phyloP scores from a whole-genome alignment of 805 yeast species.

The Cyberlindnera mrakii region DNA sequence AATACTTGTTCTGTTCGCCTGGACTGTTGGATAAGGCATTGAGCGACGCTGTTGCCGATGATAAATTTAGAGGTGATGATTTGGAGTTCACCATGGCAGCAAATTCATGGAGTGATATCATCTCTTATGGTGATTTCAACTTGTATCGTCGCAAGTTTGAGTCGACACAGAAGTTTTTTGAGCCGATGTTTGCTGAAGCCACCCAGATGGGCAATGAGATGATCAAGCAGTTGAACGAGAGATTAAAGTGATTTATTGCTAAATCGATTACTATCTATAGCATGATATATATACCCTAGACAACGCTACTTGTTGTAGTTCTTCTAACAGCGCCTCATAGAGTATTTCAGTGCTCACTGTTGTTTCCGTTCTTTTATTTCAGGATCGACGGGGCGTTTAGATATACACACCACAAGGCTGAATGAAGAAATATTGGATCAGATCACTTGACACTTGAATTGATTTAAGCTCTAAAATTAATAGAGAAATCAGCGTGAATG shows the following conservation, averaged over 20 bases:
- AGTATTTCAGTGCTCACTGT: too few relatives aligned
- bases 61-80: conserved; percentile 80
- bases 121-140: conserved; percentile 67
- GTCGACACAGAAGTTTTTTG: conserved; percentile 74
- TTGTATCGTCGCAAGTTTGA: conserved; percentile 70
- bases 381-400: too few relatives aligned
- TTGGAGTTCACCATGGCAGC: conserved; percentile 90
- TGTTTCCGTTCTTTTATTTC: too few relatives aligned
- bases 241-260: conserved; percentile 1
- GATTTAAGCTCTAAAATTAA: too few relatives aligned
- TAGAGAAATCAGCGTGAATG: too few relatives aligned
- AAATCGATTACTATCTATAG: background rate
- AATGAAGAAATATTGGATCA: too few relatives aligned
- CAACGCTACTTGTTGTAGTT: too few relatives aligned
- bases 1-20: conserved; percentile 82
- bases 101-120: conserved; percentile 76
- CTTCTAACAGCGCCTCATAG: too few relatives aligned
- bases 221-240: conserved; percentile 53
- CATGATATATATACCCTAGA: background rate
- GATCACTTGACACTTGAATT: too few relatives aligned
- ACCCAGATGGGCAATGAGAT: conserved; percentile 86
- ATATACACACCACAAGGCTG: too few relatives aligned
- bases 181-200: conserved; percentile 85
- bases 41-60: conserved; percentile 59
- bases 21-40: conserved; percentile 77